Evolutionary conservation across 371 early-diverging fungal genomes (phyloP).

Genomic region (Actinomortierella ambigua): DNA sequence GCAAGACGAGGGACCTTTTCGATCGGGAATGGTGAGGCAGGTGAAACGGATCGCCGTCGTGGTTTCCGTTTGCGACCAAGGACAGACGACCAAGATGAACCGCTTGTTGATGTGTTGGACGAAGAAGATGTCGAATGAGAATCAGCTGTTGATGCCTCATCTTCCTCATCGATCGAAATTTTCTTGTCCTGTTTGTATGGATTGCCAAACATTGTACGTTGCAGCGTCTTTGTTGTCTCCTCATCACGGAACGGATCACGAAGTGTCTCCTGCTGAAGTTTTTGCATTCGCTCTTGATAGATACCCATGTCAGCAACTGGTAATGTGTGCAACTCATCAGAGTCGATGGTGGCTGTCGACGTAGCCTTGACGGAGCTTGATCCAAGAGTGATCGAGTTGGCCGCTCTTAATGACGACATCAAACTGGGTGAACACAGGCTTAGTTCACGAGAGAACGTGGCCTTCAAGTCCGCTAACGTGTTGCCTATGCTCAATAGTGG

Average conservation of each 20-base stretch:
- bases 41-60: conserved; percentile 35
- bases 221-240: conserved; percentile 52
- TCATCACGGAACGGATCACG: conserved; percentile 71
- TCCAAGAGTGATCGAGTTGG: conserved; percentile 34
- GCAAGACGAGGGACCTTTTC: conserved; percentile 34
- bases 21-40: conserved; percentile 29
- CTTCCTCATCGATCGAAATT: conserved; percentile 36
- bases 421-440: conserved; percentile 1
- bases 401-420: conserved; percentile 5
- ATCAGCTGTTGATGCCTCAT: conserved; percentile 31
- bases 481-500: conserved; percentile 30
- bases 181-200: conserved; percentile 58
- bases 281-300: conserved; percentile 58
- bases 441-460: not conserved
- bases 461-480: not conserved
- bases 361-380: conserved; percentile 9
- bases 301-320: conserved; percentile 73
- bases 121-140: conserved; percentile 13
- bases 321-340: conserved; percentile 60
- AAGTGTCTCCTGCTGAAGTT: conserved; percentile 50
- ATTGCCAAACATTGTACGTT: conserved; percentile 73
- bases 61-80: conserved; percentile 40
- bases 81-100: conserved; percentile 40
- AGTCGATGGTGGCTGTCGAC: conserved; percentile 46
- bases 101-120: conserved; percentile 16